phyloP scores from a whole-genome alignment of 768 basidiomycete genomes.

The Plicaturopsis crispa region DNA sequence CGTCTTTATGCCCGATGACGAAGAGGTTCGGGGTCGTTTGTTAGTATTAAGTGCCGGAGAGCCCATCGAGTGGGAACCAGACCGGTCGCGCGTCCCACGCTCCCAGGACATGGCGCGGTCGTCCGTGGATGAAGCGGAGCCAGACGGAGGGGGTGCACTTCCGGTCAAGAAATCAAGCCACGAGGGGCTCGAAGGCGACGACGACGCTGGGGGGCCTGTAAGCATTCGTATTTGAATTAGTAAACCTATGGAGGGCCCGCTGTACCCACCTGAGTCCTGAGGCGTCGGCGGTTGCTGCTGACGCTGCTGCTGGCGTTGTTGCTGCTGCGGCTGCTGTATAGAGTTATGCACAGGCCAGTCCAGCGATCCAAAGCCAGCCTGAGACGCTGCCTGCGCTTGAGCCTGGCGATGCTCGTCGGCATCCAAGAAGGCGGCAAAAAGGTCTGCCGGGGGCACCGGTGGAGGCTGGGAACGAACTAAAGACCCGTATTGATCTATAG shows the following conservation, averaged over 20 bases:
- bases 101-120: conserved; percentile 22
- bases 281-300: conserved; percentile 10
- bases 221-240: conserved; percentile 3
- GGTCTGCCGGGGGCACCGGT: conserved; percentile 9
- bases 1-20: no score
- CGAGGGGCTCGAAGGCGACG: conserved; percentile 11
- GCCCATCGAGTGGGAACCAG: no score
- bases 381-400: conserved; percentile 7
- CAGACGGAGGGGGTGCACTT: conserved; percentile 4
- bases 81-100: no score
- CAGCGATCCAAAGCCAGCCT: conserved; percentile 17
- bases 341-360: conserved; percentile 26
- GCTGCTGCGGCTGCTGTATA: conserved; percentile 12
- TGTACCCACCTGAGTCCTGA: conserved; percentile 18
- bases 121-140: neutral
- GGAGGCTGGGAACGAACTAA: no score
- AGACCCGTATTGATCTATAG: neutral
- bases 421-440: conserved; percentile 22
- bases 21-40: no score
- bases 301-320: neutral
- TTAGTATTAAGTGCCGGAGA: no score
- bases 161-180: conserved; percentile 26
- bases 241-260: neutral
- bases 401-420: conserved; percentile 18
- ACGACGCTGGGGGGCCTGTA: conserved; percentile 8